phyloP scores from a whole-genome alignment of 345 rosid species.

The Salix purpurea region DNA sequence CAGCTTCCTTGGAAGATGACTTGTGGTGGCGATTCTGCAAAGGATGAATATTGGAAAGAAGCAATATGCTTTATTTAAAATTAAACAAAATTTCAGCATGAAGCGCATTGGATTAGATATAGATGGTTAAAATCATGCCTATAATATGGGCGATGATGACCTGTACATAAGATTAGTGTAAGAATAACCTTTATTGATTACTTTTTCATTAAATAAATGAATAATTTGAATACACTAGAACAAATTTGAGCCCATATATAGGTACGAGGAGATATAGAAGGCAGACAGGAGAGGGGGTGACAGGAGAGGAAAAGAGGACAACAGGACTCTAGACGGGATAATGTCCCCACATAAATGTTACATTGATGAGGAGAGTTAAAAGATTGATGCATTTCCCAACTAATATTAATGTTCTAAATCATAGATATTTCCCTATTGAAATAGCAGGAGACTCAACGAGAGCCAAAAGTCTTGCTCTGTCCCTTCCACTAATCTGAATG shows the following conservation, averaged over 20 bases:
- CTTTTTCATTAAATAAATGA: background rate
- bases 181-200: background rate
- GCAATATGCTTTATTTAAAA: background rate
- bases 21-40: slow-evolving; percentile 68
- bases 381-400: no score
- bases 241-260: no score
- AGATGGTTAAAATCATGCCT: background rate
- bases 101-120: background rate
- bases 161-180: background rate
- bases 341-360: background rate
- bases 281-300: background rate
- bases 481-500: background rate
- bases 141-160: background rate
- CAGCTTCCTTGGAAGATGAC: slow-evolving; percentile 46
- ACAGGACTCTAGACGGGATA: background rate
- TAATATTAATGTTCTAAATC: no score
- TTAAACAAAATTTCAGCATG: background rate
- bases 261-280: background rate
- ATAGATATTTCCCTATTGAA: no score
- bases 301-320: background rate
- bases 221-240: no score
- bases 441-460: no score
- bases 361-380: no score
- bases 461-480: no score
- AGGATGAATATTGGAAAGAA: slow-evolving; percentile 1